Evolutionary conservation across 2,329 filamentous ascomycete species (phyloP), one percentile per base, ranked within the genome.

Genomic region (Didymosphaeria variabile): DNA sequence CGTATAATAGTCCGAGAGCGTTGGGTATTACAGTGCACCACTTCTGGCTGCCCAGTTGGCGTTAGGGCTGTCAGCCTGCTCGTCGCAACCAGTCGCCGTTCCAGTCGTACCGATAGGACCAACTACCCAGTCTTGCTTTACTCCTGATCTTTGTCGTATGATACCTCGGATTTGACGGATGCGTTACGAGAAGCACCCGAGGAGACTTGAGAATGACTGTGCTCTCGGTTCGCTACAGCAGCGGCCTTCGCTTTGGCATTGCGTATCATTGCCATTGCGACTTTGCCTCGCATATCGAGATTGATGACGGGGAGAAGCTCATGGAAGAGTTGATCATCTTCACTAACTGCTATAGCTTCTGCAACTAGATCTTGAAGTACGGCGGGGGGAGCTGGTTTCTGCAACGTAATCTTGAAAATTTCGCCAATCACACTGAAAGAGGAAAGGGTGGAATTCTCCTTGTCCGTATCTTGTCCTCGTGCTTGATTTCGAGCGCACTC

Each of bases 341-440:
- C 55, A 13, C 44, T 55, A 3, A 62, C 57, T 0, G 66, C 68
- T 1, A 75, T 45, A 0, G 64, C 56, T 4, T 67, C 26, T 3
- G 70, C 53, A 17, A 72, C 60, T 0, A 74, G 59, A 0, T 60
- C 5, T 4, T 60, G 55, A 3, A 75, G 66, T 15, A 57, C 36
- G 2, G 40, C n/a, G 0, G 69, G 69, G 0, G 68, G 44, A 0
- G 55, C 54, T 0, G 63, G n/a, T 8, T 67, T 54, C 2, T 57
- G 53, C n/a, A 72, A 57, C 0, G 71, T 68, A 23, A 66, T 65
- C 0, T 55, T 31, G 61, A 76, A 72, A 1, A 73, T 57, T 2
- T 63, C 59, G 0, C 40, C 23, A 0, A 72, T 57, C 0, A 64
- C 46, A 9, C 66, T 45, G 8, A 36, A 26, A 17, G 56, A 36